A percentile compares a stretch with the other conserved stretches of the same genome.
Evolutionary conservation across 495 filamentous ascomycete species (phyloP).

Genomic region (Aspergillus wentii): DNA sequence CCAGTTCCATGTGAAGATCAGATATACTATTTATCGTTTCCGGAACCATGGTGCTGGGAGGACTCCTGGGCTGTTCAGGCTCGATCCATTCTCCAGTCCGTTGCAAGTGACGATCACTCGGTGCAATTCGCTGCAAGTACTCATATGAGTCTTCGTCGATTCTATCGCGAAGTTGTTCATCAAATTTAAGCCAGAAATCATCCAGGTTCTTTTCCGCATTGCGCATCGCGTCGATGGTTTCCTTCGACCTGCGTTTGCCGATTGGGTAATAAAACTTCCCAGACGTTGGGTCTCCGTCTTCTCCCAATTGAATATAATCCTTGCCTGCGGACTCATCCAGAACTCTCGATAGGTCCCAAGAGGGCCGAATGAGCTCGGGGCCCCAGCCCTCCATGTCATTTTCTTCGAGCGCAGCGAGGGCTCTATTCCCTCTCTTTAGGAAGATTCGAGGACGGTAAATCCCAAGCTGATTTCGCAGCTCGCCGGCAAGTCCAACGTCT

Average conservation of each 20-base stretch:
- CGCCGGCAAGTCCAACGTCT: slow-evolving; percentile 35
- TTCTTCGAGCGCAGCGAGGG: slow-evolving; percentile 12
- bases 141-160: slow-evolving; percentile 4
- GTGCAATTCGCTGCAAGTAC: slow-evolving; percentile 10
- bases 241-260: slow-evolving; percentile 38
- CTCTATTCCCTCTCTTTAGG: slow-evolving; percentile 19
- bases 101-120: slow-evolving; percentile 29
- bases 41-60: too few relatives aligned
- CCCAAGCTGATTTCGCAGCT: slow-evolving; percentile 35
- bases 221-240: slow-evolving; percentile 34
- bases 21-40: too few relatives aligned
- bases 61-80: slow-evolving; percentile 16
- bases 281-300: slow-evolving; percentile 21
- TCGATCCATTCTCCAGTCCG: slow-evolving; percentile 48
- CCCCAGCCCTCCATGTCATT: slow-evolving; percentile 20
- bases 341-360: background rate
- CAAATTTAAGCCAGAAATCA: slow-evolving; percentile 38
- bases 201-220: slow-evolving; percentile 44
- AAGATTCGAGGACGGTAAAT: slow-evolving; percentile 43
- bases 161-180: slow-evolving; percentile 6
- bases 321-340: background rate
- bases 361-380: background rate
- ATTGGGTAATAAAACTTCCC: slow-evolving; percentile 41
- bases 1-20: too few relatives aligned
- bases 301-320: background rate